Base-by-base conservation (phyloP, 495 filamentous ascomycete species). In the Neurospora hispaniola region DNA sequence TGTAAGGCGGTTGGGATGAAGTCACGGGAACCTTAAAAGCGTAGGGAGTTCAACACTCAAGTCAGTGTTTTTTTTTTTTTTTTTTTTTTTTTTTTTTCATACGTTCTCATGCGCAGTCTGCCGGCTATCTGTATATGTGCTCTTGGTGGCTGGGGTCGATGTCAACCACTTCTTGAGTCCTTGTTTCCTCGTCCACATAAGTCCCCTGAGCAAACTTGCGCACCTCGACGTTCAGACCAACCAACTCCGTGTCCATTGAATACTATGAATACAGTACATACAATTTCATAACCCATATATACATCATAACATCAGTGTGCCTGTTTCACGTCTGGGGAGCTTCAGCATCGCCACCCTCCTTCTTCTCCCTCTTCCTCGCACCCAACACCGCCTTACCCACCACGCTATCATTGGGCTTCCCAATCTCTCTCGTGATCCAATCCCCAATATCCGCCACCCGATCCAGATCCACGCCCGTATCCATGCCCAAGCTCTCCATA, bases 381-480 rank as follows among this genome's bases (percentile, higher is more conserved):
- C 90, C 90, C 69, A 94, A 79, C 20, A 92, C 88, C 3, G 93
- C 93, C 76, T 91, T 94, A 4, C 93, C 93, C 39, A 93, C 93
- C 70, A 87, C 88, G 71, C 91, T 92, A 31, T 90, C 91, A 80
- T 95, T 92, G 27, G 82, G 76, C 80, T 91, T 89, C 18, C 91
- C 94, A 70, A 99, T 82, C 83, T 97, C 91, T 8, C 77, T 81
- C 43, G 91, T 93, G 72, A 99, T 97, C 96, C 96, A 99, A 7
- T 89, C 88, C 0, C 96, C 96, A 73, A 97, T 89, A 74, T 91
- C 87, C 4, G 89, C 88, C 81, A 97, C 86, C 72, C 90, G 88
- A 78, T 95, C 93, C 68, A 99, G 80, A 81, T 96, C 90, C 10
- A 99, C 87, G 0, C 96, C 96, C 0, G 94, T 97, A 69, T 92